phyloP scores from a whole-genome alignment of 192 early-diverging fungal species.

The Backusella tuberculispora region DNA sequence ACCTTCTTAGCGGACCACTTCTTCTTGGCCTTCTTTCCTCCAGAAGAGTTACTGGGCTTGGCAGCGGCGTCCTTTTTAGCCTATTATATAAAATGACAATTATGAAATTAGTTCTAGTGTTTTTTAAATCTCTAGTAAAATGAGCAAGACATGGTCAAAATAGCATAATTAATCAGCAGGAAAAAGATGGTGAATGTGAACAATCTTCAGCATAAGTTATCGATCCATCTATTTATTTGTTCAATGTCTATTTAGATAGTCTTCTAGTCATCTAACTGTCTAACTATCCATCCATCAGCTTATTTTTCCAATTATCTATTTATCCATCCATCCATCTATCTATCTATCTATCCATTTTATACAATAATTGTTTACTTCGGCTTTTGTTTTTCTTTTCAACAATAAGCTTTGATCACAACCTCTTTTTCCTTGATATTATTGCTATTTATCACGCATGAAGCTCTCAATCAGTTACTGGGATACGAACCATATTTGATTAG shows the following conservation, averaged over 20 bases:
- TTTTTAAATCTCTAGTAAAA: background rate
- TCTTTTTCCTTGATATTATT: background rate
- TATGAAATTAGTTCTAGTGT: background rate
- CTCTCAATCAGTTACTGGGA: background rate
- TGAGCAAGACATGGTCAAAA: background rate
- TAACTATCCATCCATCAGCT: background rate
- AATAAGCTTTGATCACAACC: background rate
- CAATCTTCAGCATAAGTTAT: background rate
- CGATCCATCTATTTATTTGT: background rate
- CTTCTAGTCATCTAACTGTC: background rate
- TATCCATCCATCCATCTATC: background rate
- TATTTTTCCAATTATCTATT: background rate
- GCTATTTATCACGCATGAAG: conserved; percentile 6
- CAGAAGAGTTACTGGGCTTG: conserved; percentile 59
- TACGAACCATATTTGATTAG: conserved; percentile 28
- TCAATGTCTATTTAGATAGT: background rate
- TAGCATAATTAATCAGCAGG: background rate
- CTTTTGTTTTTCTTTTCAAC: background rate
- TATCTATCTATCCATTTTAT: background rate
- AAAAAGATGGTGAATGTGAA: background rate
- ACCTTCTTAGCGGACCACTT: conserved; percentile 99
- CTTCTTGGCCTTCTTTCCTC: conserved; percentile 68
- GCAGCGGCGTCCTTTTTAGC: conserved; percentile 66
- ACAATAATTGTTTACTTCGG: background rate
- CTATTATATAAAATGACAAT: conserved; percentile 33